These are phyloP conservation scores for Suillus sp. DNA, from an alignment of 768 basidiomycete genomes.

Conservation along the genomic window DNA sequence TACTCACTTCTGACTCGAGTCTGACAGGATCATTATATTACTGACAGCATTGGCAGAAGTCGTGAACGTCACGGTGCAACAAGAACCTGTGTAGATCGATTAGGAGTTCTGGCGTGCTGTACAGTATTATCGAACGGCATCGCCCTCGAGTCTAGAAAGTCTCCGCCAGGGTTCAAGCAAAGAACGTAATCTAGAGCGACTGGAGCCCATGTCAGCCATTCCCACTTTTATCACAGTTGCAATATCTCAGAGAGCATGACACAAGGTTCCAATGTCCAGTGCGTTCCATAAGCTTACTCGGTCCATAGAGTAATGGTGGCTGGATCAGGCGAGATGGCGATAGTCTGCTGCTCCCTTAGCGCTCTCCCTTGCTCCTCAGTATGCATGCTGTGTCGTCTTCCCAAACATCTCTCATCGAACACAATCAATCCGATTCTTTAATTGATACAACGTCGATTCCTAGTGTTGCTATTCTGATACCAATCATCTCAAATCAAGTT, in stretches of 20 bases:
- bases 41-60: no score
- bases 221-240: neutral
- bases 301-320: neutral
- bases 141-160: neutral
- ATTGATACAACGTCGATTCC: neutral
- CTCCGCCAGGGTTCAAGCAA: neutral
- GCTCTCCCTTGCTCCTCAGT: neutral
- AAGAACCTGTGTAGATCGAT: neutral
- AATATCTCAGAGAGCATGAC: no score
- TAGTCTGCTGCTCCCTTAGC: neutral
- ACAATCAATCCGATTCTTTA: neutral
- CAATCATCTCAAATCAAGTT: constrained; percentile 62
- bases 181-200: neutral
- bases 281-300: neutral
- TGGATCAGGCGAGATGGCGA: neutral
- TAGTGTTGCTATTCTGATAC: neutral
- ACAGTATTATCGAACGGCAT: neutral
- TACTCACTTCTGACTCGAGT: neutral
- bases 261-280: neutral
- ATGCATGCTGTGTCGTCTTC: neutral
- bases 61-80: neutral
- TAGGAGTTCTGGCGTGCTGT: neutral
- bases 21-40: neutral
- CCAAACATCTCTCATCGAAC: neutral
- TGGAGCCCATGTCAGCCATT: neutral